A percentile compares a stretch with the other conserved stretches of the same genome.
phyloP scores from a whole-genome alignment of 164 flowering plant genomes.

The Sextonia rubra region DNA sequence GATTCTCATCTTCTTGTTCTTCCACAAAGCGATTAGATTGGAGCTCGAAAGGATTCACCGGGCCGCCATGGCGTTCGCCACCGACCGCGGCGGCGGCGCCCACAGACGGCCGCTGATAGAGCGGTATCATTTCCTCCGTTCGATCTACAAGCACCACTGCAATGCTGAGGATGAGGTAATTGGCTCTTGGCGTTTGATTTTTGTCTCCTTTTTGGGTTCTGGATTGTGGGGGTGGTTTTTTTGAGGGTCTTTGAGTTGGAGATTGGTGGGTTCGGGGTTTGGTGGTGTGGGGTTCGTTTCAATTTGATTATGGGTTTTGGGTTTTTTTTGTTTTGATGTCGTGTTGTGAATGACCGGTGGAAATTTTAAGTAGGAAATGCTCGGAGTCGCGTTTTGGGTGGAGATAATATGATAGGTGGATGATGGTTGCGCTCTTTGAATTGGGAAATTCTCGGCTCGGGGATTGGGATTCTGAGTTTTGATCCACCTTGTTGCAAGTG shows the following conservation, averaged over 20 bases:
- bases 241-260: neutral
- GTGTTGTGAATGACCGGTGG: too few relatives aligned
- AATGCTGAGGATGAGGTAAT: constrained; percentile 91
- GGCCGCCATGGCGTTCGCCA: constrained; percentile 57
- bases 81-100: constrained; percentile 11
- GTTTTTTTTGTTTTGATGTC: neutral
- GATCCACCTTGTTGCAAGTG: neutral
- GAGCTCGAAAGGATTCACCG: constrained; percentile 81
- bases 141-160: constrained; percentile 80
- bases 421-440: too few relatives aligned
- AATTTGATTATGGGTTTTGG: neutral
- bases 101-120: constrained; percentile 48
- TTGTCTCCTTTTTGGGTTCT: too few relatives aligned
- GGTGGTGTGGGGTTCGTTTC: neutral
- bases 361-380: too few relatives aligned
- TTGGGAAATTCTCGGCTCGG: neutral
- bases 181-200: neutral
- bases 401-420: too few relatives aligned
- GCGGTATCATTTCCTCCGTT: constrained; percentile 58
- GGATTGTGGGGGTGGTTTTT: neutral
- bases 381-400: too few relatives aligned
- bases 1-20: constrained; percentile 70
- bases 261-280: neutral
- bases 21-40: constrained; percentile 77
- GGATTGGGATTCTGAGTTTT: neutral